Evolutionary conservation across 305 asterid genomes (phyloP).

Genomic region (Euphrasia arctica): DNA sequence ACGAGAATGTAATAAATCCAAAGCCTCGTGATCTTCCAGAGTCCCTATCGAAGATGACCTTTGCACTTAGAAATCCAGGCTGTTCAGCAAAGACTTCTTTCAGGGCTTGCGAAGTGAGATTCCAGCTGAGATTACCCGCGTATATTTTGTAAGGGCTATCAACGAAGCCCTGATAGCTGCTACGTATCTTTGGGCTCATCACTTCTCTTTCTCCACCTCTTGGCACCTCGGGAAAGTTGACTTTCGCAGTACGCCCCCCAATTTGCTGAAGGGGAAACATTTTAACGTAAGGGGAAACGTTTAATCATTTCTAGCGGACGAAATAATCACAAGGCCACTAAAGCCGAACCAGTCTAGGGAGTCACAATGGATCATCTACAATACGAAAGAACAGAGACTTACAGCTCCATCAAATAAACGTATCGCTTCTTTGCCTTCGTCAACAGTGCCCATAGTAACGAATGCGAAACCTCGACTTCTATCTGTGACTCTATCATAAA

Average conservation of each 20-base stretch:
- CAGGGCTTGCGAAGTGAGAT: conserved; percentile 69
- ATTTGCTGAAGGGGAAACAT: conserved; percentile 45
- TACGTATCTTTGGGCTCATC: conserved; percentile 55
- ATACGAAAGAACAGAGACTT: not conserved
- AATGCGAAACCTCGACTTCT: conserved; percentile 94
- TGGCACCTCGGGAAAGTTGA: conserved; percentile 96
- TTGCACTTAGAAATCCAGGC: conserved; percentile 79
- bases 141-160: conserved; percentile 82
- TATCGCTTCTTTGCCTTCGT: conserved; percentile 84
- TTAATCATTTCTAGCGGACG: no score
- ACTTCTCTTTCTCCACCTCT: conserved; percentile 93
- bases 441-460: conserved; percentile 76
- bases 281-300: not conserved
- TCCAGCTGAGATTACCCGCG: conserved; percentile 86
- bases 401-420: conserved; percentile 7
- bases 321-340: no score
- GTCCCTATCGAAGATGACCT: conserved; percentile 68
- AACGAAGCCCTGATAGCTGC: conserved; percentile 64
- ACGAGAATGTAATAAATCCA: conserved; percentile 74
- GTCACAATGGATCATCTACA: not conserved
- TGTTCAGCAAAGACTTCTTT: conserved; percentile 63
- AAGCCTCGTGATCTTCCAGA: conserved; percentile 83
- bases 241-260: conserved; percentile 84
- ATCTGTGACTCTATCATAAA: conserved; percentile 78
- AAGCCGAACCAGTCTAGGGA: not conserved